Base-by-base conservation (phyloP, 164 flowering plant genomes). In the Magnolia kwangsiensis region DNA sequence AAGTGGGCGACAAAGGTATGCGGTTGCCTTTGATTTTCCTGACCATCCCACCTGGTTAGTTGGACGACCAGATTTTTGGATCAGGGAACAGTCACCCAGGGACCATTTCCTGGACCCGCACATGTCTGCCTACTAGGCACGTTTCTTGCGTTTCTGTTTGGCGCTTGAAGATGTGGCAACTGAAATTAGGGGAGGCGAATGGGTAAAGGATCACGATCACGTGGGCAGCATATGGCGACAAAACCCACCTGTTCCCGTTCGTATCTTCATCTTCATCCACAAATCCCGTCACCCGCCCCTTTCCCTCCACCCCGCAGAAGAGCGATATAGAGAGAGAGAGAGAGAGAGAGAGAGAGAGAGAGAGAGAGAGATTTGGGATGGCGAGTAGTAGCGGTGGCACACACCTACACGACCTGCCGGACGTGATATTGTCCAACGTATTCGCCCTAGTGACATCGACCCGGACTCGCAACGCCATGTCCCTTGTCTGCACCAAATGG, bases 401-500 rank as follows among this genome's bases (percentile, higher is more conserved):
- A 19, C 79, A 80, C 18, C 65, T 96, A 50, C 79, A 83, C 80
- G 96, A 96, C 82, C 85, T 96, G 2, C 98, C 96, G 18, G 97
- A 94, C 77, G 94, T 70, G 19, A 86, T 96, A 11, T 84, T 96
- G 50, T 75, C 83, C 63, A 85, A 74, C 85, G 82, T 94, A 16
- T 79, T 90, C 78, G 75, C 89, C 55, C 61, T 81, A 20, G 72
- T 92, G 14, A 7, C 81, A 66, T 90, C 87, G 79, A 78, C 87
- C 3, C 87, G 98, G 0, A 55, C 84, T 63, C 87, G 98, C n/a
- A 94, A 94, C 88, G 75, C 88, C 77, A 81, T 87, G 67, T 75
- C 98, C 13, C 83, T 94, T 1, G 97, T 88, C 9, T 87, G 81
- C 85, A 87, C 77, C 9, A 92, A 87, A 77, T 94, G 90, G 92